A percentile compares a stretch with the other conserved stretches of the same genome.
Evolutionary conservation across 148 eudicot genomes (phyloP).

Genomic region (Spergularia bocconei): DNA sequence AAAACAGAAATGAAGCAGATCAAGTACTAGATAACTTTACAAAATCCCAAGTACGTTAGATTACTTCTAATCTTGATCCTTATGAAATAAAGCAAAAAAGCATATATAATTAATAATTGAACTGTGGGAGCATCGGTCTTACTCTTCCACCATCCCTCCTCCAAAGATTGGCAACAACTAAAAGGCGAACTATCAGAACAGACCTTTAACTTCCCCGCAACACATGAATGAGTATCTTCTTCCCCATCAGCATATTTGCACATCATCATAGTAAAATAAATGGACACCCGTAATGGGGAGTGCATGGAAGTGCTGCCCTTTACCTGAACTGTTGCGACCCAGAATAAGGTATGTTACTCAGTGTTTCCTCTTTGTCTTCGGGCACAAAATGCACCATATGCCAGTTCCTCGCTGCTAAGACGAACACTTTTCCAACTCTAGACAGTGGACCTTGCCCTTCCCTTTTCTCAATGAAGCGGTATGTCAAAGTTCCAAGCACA

Average conservation of each 20-base stretch:
- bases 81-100: not conserved
- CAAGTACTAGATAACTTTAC: not conserved
- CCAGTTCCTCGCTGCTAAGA: slow-evolving; percentile 50
- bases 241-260: not conserved
- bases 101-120: not conserved
- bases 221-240: not conserved
- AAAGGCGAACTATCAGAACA: not conserved
- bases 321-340: slow-evolving; percentile 51
- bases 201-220: too few relatives aligned
- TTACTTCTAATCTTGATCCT: not conserved
- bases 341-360: slow-evolving; percentile 27
- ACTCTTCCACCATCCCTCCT: not conserved
- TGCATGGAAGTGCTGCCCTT: not conserved
- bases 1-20: not conserved
- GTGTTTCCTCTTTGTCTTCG: slow-evolving; percentile 35
- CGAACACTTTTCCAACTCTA: slow-evolving; percentile 60
- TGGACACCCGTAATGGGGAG: not conserved
- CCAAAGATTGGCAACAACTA: not conserved
- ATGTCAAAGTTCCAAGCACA: slow-evolving; percentile 45
- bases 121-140: not conserved
- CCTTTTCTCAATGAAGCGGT: slow-evolving; percentile 39
- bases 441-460: slow-evolving; percentile 46
- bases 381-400: slow-evolving; percentile 22
- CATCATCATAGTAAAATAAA: not conserved
- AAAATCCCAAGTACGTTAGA: not conserved